These are phyloP conservation scores for Globisporangium mamillatum DNA, from an alignment of 352 stramenopile species.

Conservation along the genomic window DNA sequence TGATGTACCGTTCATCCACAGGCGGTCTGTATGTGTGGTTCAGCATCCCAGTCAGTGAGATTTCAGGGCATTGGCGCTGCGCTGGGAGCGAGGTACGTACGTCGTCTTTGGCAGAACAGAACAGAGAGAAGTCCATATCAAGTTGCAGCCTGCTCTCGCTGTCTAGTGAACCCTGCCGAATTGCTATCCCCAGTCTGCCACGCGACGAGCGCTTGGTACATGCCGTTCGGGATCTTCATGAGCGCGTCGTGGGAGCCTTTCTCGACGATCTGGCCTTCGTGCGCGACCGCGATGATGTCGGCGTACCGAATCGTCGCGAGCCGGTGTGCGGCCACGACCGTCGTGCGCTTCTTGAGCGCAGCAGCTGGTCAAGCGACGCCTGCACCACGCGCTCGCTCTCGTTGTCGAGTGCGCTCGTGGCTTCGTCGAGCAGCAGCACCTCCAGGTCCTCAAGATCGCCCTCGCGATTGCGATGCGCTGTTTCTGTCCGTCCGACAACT, in stretches of 20 bases:
- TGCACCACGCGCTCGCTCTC: conserved; percentile 34
- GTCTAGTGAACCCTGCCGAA: not conserved
- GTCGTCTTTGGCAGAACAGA: not conserved
- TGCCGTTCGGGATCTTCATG: conserved; percentile 22
- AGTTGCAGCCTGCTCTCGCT: not conserved
- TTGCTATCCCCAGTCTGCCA: conserved; percentile 15
- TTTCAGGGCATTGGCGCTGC: not conserved
- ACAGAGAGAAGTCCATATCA: not conserved
- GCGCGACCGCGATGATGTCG: conserved; percentile 87
- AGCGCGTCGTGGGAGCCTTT: conserved; percentile 74
- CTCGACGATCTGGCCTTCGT: conserved; percentile 74
- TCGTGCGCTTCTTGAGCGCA: conserved; percentile 64
- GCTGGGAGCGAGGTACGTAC: not conserved
- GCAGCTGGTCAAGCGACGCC: conserved; percentile 42
- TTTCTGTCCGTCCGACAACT: conserved; percentile 91
- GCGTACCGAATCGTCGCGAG: conserved; percentile 81
- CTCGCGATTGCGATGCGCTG: conserved; percentile 89
- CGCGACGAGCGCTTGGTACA: conserved; percentile 23
- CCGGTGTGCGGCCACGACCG: conserved; percentile 84
- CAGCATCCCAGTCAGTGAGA: not conserved
- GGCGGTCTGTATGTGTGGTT: not conserved
- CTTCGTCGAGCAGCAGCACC: conserved; percentile 91
- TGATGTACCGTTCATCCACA: not conserved
- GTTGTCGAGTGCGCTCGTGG: conserved; percentile 76
- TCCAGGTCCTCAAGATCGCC: conserved; percentile 87